phyloP scores from a whole-genome alignment of 495 filamentous ascomycete species.

The Extremus antarcticus region DNA sequence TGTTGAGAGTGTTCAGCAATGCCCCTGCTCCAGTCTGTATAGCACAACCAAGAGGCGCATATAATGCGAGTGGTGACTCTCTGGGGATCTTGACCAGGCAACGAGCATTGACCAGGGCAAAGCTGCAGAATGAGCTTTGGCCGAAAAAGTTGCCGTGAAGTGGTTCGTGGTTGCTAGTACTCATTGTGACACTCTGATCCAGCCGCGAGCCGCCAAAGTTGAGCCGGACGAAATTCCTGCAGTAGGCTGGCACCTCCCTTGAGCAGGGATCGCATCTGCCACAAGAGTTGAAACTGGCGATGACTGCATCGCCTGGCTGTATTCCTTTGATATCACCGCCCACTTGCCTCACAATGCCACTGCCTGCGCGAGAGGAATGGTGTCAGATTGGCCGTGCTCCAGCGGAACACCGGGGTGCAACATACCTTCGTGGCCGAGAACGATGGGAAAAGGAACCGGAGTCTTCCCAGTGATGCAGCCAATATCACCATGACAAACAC shows the following conservation, averaged over 20 bases:
- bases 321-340: slow-evolving; percentile 19
- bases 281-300: slow-evolving; percentile 30
- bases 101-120: slow-evolving; percentile 22
- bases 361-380: slow-evolving; percentile 27
- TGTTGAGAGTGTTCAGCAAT: slow-evolving; percentile 17
- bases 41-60: slow-evolving; percentile 35
- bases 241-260: slow-evolving; percentile 21
- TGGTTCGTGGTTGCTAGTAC: background rate
- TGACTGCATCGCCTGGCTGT: slow-evolving; percentile 19
- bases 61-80: slow-evolving; percentile 23
- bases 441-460: slow-evolving; percentile 8
- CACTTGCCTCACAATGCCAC: slow-evolving; percentile 20
- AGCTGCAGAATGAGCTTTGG: slow-evolving; percentile 20
- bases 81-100: slow-evolving; percentile 22
- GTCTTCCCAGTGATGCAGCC: slow-evolving; percentile 13
- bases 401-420: too few relatives aligned
- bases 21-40: slow-evolving; percentile 34
- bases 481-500: slow-evolving; percentile 21
- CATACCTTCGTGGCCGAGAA: slow-evolving; percentile 18
- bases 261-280: slow-evolving; percentile 26
- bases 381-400: too few relatives aligned
- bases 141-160: slow-evolving; percentile 23
- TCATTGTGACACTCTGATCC: slow-evolving; percentile 7
- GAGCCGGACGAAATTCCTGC: slow-evolving; percentile 15
- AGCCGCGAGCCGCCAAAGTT: slow-evolving; percentile 20